Conservation (phyloP, 768 basidiomycete genomes). For the Mycena epipterygia region DNA sequence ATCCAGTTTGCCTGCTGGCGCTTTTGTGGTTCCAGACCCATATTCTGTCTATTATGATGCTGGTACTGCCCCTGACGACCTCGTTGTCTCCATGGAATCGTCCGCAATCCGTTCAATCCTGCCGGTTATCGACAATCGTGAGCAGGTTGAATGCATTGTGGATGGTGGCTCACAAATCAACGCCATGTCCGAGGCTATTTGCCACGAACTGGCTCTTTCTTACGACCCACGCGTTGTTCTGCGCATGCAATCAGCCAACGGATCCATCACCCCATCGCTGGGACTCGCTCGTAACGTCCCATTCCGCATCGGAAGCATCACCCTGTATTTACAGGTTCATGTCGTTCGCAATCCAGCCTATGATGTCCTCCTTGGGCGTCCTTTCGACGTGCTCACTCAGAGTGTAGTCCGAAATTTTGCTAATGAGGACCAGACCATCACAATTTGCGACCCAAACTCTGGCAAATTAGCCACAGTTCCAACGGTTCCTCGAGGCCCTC, state of each 20-base stretch:
- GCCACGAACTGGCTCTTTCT: conserved; percentile 2
- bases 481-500: neutral
- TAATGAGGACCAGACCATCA: conserved; percentile 4
- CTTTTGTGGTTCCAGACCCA: neutral
- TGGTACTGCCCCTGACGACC: neutral
- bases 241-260: conserved; percentile 13
- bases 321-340: conserved; percentile 24
- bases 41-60: neutral
- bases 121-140: conserved; percentile 1
- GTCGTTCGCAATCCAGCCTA: conserved; percentile 24
- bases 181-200: conserved; percentile 39
- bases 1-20: neutral
- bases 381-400: conserved; percentile 20
- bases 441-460: conserved; percentile 15
- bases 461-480: conserved; percentile 3
- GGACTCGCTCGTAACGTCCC: conserved; percentile 30
- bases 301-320: conserved; percentile 20
- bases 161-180: conserved; percentile 40
- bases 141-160: conserved; percentile 28
- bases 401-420: neutral
- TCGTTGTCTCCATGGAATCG: conserved; percentile 22
- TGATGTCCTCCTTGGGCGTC: conserved; percentile 18
- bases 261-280: neutral
- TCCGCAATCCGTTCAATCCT: conserved; percentile 23
- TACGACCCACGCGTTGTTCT: conserved; percentile 2